Conservation (phyloP, 2,329 filamentous ascomycete genomes). For the Stemphylium beticola region DNA sequence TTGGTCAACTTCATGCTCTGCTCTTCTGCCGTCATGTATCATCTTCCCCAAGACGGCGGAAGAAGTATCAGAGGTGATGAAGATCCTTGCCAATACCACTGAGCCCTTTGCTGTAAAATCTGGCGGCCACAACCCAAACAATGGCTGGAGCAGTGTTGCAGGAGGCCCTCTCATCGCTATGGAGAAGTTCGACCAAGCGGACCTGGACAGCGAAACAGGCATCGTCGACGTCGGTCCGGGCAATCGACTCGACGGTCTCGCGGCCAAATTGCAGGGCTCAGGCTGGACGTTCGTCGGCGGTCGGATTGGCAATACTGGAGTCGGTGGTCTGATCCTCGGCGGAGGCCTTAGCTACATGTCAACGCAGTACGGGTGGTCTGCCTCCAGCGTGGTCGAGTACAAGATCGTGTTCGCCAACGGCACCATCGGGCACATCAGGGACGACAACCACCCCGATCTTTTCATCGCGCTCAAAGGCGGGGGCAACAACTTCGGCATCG, state of each 20-base stretch:
- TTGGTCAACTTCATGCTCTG: slow-evolving; percentile 41
- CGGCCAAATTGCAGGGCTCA: slow-evolving; percentile 47
- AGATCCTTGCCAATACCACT: slow-evolving; percentile 50
- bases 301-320: slow-evolving; percentile 56
- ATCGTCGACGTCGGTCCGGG: slow-evolving; percentile 42
- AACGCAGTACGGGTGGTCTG: slow-evolving; percentile 55
- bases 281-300: slow-evolving; percentile 54
- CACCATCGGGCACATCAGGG: slow-evolving; percentile 37
- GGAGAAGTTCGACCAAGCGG: slow-evolving; percentile 35
- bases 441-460: slow-evolving; percentile 39
- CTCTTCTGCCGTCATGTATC: slow-evolving; percentile 41
- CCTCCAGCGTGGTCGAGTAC: slow-evolving; percentile 51
- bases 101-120: slow-evolving; percentile 48
- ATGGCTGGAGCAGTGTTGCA: slow-evolving; percentile 55
- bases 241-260: slow-evolving; percentile 44
- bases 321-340: slow-evolving; percentile 56
- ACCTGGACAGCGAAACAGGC: slow-evolving; percentile 29
- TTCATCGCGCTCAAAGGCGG: slow-evolving; percentile 49
- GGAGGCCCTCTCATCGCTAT: slow-evolving; percentile 55
- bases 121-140: slow-evolving; percentile 57
- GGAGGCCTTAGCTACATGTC: slow-evolving; percentile 48
- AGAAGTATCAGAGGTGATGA: slow-evolving; percentile 62
- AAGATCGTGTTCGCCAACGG: slow-evolving; percentile 58
- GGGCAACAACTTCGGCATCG: slow-evolving; percentile 50
- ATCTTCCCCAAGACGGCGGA: slow-evolving; percentile 49